Conservation (phyloP, 441 rosid genomes). For the Gossypium aridum region DNA sequence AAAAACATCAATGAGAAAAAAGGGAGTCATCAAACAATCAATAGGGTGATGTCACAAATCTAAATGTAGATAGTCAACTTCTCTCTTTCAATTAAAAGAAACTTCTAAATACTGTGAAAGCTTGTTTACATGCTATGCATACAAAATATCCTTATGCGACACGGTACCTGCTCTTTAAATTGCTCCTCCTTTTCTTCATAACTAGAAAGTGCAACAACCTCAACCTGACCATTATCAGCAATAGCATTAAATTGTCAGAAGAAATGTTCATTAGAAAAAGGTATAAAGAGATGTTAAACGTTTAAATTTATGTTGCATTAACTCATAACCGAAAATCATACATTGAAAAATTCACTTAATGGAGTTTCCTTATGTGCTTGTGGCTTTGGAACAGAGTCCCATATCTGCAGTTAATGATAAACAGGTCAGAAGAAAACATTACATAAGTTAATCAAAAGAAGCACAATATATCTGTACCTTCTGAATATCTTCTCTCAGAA, state of each 20-base stretch:
- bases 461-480: slow-evolving; percentile 39
- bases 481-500: slow-evolving; percentile 95
- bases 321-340: slow-evolving; percentile 23
- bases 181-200: slow-evolving; percentile 97
- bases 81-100: not conserved
- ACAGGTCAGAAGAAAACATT: not conserved
- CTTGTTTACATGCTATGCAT: not conserved
- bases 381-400: slow-evolving; percentile 97
- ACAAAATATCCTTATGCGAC: not conserved
- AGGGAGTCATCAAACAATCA: not conserved
- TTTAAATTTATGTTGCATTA: not conserved
- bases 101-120: not conserved
- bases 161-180: slow-evolving; percentile 85
- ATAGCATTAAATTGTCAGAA: slow-evolving; percentile 8
- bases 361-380: slow-evolving; percentile 90
- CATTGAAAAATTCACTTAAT: slow-evolving; percentile 94
- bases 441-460: no score
- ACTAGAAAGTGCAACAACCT: slow-evolving; percentile 97
- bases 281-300: no score
- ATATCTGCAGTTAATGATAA: slow-evolving; percentile 45
- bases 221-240: slow-evolving; percentile 54
- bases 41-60: not conserved
- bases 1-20: not conserved
- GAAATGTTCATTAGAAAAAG: not conserved
- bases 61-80: not conserved